Conservation (phyloP, 352 stramenopile genomes). For the Pythium apleroticum region DNA sequence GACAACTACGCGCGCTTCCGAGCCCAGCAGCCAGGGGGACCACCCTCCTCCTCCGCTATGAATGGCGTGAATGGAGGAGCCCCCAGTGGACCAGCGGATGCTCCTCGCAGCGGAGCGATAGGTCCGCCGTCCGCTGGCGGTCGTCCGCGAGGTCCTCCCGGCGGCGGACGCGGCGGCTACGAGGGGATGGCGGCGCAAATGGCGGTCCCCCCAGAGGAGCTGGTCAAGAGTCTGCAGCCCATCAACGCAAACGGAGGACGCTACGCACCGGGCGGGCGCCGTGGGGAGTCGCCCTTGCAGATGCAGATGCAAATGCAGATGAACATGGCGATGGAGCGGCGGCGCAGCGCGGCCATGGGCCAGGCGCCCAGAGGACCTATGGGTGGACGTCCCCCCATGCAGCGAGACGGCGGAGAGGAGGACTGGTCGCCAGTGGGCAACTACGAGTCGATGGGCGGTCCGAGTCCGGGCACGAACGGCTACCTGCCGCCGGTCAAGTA, state of each 20-base stretch:
- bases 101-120: not conserved
- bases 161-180: slow-evolving; percentile 11
- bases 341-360: not conserved
- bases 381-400: not conserved
- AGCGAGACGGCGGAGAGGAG: slow-evolving; percentile 6
- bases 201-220: slow-evolving; percentile 20
- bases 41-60: not conserved
- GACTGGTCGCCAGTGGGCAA: slow-evolving; percentile 4
- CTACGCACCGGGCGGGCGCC: slow-evolving; percentile 2
- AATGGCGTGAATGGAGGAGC: not conserved
- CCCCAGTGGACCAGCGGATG: not conserved
- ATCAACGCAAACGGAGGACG: not conserved
- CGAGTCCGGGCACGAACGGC: not conserved
- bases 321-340: slow-evolving; percentile 5
- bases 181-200: not conserved
- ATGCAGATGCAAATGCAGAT: slow-evolving; percentile 8
- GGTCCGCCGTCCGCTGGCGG: slow-evolving; percentile 1
- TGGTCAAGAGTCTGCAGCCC: slow-evolving; percentile 24
- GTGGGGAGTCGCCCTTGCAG: not conserved
- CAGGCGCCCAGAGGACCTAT: slow-evolving; percentile 7
- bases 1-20: slow-evolving; percentile 11
- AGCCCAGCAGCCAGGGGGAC: not conserved
- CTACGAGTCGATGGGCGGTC: slow-evolving; percentile 5
- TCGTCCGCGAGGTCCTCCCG: slow-evolving; percentile 7
- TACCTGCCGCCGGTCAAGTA: slow-evolving; percentile 23